phyloP scores from a whole-genome alignment of 129 eudicot genomes.

The Tanacetum coccineum region DNA sequence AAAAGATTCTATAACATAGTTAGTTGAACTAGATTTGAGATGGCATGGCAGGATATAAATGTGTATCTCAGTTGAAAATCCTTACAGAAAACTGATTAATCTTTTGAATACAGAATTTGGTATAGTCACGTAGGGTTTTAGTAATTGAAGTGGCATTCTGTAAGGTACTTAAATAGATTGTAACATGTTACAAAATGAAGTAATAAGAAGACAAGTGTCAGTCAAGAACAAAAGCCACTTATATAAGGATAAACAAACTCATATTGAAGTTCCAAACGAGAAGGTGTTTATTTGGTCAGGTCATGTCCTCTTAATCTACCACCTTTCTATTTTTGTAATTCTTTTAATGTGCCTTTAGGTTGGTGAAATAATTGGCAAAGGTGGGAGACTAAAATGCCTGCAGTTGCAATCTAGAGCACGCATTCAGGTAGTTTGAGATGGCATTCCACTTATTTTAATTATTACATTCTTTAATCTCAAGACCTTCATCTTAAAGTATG shows the following conservation, averaged over 20 bases:
- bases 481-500: too few relatives aligned
- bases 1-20: too few relatives aligned
- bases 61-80: background rate
- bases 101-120: background rate
- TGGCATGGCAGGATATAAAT: background rate
- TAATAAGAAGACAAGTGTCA: constrained; percentile 9
- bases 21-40: too few relatives aligned
- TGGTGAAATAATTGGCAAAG: constrained; percentile 83
- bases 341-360: constrained; percentile 39
- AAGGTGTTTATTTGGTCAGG: constrained; percentile 41
- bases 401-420: constrained; percentile 92
- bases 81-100: background rate
- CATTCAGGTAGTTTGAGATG: constrained; percentile 66
- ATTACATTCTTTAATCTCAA: too few relatives aligned
- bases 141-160: too few relatives aligned
- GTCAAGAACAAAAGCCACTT: too few relatives aligned
- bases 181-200: too few relatives aligned
- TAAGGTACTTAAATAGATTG: too few relatives aligned
- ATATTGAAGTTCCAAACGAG: constrained; percentile 90
- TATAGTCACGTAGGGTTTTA: too few relatives aligned
- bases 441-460: background rate
- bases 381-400: constrained; percentile 99
- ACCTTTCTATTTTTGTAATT: background rate
- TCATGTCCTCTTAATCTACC: background rate
- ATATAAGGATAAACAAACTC: constrained; percentile 46